Evolutionary conservation across 768 basidiomycete genomes (phyloP).

Genomic region (Tubosaeta brunneosetosa): DNA sequence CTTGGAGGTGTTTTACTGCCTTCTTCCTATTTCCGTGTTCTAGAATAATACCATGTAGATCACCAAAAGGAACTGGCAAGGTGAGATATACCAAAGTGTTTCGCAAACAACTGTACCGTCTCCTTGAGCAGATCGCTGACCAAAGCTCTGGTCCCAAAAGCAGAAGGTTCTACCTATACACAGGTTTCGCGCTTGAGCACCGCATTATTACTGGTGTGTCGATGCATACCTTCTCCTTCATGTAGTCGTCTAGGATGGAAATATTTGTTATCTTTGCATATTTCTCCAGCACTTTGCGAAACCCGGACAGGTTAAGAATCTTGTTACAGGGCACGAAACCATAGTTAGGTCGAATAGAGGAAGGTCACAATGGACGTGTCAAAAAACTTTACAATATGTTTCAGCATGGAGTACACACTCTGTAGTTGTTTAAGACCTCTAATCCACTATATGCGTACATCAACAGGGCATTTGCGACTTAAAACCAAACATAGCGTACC

Average conservation of each 20-base stretch:
- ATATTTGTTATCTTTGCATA: slow-evolving; percentile 78
- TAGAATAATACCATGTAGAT: slow-evolving; percentile 10
- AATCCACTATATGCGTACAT: not conserved
- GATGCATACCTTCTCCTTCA: slow-evolving; percentile 59
- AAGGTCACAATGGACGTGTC: not conserved
- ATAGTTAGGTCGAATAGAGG: not conserved
- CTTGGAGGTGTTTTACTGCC: slow-evolving; percentile 64
- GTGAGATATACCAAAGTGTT: slow-evolving; percentile 59
- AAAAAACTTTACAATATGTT: not conserved
- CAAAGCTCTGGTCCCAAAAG: slow-evolving; percentile 59
- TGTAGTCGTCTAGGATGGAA: slow-evolving; percentile 74
- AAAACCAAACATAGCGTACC: slow-evolving; percentile 40
- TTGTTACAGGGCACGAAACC: slow-evolving; percentile 19
- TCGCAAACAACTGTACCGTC: slow-evolving; percentile 73
- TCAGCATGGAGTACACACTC: not conserved
- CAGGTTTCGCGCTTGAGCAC: not conserved
- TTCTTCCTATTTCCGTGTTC: slow-evolving; percentile 73
- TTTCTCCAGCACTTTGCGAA: slow-evolving; percentile 81
- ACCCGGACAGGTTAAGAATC: slow-evolving; percentile 87
- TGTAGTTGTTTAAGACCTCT: not conserved
- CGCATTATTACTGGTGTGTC: not conserved
- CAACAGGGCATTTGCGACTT: no score
- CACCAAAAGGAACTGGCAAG: not conserved
- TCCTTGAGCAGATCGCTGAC: slow-evolving; percentile 66
- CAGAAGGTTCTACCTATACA: slow-evolving; percentile 60